Evolutionary conservation across 2,329 filamentous ascomycete genomes (phyloP), one percentile per base, ranked within the genome.

Genomic region (Fusarium sp.): DNA sequence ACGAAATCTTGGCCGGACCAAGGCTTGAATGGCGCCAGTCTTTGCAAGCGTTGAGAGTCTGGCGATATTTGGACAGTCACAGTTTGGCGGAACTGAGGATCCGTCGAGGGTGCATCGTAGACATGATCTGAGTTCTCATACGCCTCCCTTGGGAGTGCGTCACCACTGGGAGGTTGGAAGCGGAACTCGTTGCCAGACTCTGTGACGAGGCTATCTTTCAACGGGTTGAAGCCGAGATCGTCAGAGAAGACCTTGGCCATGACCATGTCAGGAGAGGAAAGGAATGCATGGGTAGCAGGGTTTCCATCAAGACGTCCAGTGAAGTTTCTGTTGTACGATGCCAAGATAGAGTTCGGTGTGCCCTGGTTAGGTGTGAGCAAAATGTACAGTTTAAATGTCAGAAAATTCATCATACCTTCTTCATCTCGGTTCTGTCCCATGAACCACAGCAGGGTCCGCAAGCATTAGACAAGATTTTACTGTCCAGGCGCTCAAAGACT

Each of bases 311-410:
- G 98, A 76, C 97, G 94, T 71, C 95, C 95, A 58, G 94, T 94
- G 88, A 99, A 99, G 86, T 99, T 99, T 71, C 97, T 94, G 89
- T 99, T 99, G 87, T 98, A 99, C 1, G 95, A 98, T 10, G 95
- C 96, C 80, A 99, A 91, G 79, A 99, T 98, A 71, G 97, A 97
- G 81, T 99, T 99, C 62, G 90, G 87, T 67, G 95, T 94, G 72
- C 95, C 95, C 86, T 97, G 69, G 86, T 83, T n/a, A 97, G 90
- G 27, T 20, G n/a, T 39, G 14, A 30, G 27, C 27, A 30, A 30
- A 9, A 30, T 30, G 27, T 30, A 30, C 27, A 30, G 27, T 30
- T 30, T 30, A 30, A 30, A 30, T 30, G 27, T 30, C 27, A 30
- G 27, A 30, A 30, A 30, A 30, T 30, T 30, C 7, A 30, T 30